Evolutionary conservation across 1,284 basidiomycete genomes (phyloP), one percentile per base, ranked within the genome.

Genomic region (Agaricales sp.): DNA sequence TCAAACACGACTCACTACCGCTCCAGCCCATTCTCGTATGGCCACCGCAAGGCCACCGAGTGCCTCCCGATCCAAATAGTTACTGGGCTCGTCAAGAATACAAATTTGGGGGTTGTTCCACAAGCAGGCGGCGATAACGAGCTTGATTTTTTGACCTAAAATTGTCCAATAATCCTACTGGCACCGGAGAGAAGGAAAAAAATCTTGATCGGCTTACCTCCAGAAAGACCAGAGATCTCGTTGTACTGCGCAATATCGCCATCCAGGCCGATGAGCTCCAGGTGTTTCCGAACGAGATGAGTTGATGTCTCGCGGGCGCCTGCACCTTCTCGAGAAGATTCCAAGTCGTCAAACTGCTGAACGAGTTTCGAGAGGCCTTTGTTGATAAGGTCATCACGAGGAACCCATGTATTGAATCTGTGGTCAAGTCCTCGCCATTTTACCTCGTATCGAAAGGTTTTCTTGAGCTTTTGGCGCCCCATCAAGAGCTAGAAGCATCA

Each of bases 161-260:
- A 35, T 11, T 35, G n/a, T n/a, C n/a, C n/a, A n/a, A n/a, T n/a
- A n/a, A n/a, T n/a, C n/a, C n/a, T n/a, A n/a, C 53, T 63, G 61
- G 50, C 46, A n/a, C n/a, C n/a, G n/a, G 60, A 54, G 63, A 64
- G 43, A 47, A 53, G 19, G 20, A 49, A 48, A 45, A 51, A 43
- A 16, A 50, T 47, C n/a, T 39, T 45, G 16, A 39, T 50, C 35
- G 26, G 52, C 70, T 54, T 59, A 81, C 83, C 90, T 65, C 91
- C 92, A 19, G 87, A 92, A 48, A 93, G 69, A 30, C 92, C 93
- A 46, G 82, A 80, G 61, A 96, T 92, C 67, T 96, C 93, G 64
- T 96, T 95, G 69, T 96, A 96, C 66, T 95, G 92, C 3, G 93
- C 93, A 57, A 95, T 96, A 68, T 96, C 91, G 44, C 93, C 95